Percentiles rank a stretch among this genome's conserved stretches.
Conservation (phyloP, 1,139 yeast species). For the Trichomonascaceae sp. region DNA sequence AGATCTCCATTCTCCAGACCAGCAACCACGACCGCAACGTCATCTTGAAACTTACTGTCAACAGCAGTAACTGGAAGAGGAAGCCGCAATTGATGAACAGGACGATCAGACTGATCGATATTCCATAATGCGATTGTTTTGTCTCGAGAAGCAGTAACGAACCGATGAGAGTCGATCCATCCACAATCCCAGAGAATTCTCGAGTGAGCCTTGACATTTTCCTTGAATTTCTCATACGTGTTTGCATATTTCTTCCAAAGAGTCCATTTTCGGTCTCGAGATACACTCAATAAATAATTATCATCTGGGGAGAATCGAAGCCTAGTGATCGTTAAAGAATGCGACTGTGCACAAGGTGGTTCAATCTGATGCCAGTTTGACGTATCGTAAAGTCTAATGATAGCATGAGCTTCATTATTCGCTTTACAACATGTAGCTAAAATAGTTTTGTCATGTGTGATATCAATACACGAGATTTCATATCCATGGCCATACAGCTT, state of each 20-base stretch:
- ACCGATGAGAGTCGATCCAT: slow-evolving; percentile 47
- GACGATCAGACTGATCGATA: slow-evolving; percentile 24
- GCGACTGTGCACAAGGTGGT: slow-evolving; percentile 47
- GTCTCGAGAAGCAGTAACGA: slow-evolving; percentile 87
- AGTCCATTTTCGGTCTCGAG: slow-evolving; percentile 85
- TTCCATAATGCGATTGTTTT: slow-evolving; percentile 71
- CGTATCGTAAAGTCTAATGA: slow-evolving; percentile 66
- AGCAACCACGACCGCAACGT: slow-evolving; percentile 44
- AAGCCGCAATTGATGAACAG: slow-evolving; percentile 27
- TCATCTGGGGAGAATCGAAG: slow-evolving; percentile 72
- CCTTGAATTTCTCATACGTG: slow-evolving; percentile 33
- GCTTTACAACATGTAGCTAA: slow-evolving; percentile 92
- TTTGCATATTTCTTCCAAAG: slow-evolving; percentile 56
- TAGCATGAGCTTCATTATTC: slow-evolving; percentile 78
- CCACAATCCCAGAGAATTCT: slow-evolving; percentile 95
- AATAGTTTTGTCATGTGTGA: slow-evolving; percentile 55
- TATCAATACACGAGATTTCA: slow-evolving; percentile 77
- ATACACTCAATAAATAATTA: slow-evolving; percentile 64
- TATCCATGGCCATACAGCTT: slow-evolving; percentile 97
- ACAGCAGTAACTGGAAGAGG: slow-evolving; percentile 66
- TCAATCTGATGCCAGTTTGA: slow-evolving; percentile 55
- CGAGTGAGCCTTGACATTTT: slow-evolving; percentile 68
- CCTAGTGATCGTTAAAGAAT: slow-evolving; percentile 79
- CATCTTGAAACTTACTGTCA: slow-evolving; percentile 39
- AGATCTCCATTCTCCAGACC: slow-evolving; percentile 70